A percentile compares a stretch with the other conserved stretches of the same genome.
Evolutionary conservation across 148 eudicot species (phyloP).

Genomic region (Rheum nobile): DNA sequence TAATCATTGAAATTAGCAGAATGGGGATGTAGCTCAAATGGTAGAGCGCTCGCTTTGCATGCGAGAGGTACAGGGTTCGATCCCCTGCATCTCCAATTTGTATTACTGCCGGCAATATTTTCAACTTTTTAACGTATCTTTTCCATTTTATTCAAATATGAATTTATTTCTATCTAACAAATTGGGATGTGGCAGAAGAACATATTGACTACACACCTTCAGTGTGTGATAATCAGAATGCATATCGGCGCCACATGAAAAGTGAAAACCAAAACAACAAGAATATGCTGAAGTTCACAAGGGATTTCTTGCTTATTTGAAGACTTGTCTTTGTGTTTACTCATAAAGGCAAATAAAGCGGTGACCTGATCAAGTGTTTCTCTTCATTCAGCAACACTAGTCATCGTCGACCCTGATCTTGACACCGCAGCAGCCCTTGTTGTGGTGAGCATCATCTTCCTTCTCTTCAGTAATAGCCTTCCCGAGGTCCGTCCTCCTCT

Average conservation of each 20-base stretch:
- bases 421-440: constrained; percentile 33
- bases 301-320: neutral
- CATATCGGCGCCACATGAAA: too few relatives aligned
- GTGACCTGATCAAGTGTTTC: neutral
- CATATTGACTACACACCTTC: too few relatives aligned
- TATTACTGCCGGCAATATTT: too few relatives aligned
- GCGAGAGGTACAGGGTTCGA: constrained; percentile 90
- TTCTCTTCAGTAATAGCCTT: constrained; percentile 10
- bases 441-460: constrained; percentile 8
- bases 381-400: neutral
- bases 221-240: too few relatives aligned
- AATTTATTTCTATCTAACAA: too few relatives aligned
- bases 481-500: constrained; percentile 37
- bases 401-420: constrained; percentile 38
- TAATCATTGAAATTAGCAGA: neutral
- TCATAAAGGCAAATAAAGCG: neutral
- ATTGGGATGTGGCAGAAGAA: too few relatives aligned
- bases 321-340: neutral
- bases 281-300: neutral
- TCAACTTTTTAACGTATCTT: too few relatives aligned
- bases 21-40: constrained; percentile 71
- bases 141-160: too few relatives aligned
- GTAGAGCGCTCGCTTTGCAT: constrained; percentile 88
- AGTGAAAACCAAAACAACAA: neutral
- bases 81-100: constrained; percentile 74